A percentile compares a stretch with the other conserved stretches of the same genome.
Evolutionary conservation across 257 asterid species (phyloP).

Genomic region (Phtheirospermum japonicum): DNA sequence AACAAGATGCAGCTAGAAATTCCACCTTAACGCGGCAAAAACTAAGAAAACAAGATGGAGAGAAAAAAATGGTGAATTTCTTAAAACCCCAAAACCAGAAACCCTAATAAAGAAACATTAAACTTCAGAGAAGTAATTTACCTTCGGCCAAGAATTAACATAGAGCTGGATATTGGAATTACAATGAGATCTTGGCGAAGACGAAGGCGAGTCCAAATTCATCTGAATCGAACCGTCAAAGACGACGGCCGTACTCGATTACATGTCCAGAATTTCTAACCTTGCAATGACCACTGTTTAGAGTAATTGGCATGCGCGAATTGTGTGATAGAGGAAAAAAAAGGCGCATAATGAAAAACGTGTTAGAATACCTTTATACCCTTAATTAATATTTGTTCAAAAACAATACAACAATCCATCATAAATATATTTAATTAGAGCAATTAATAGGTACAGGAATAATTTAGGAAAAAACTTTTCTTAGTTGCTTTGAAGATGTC

Average conservation of each 20-base stretch:
- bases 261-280: constrained; percentile 17
- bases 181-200: constrained; percentile 16
- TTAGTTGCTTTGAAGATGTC: no score
- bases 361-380: no score
- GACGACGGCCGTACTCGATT: constrained; percentile 20
- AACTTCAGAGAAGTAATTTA: neutral
- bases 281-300: neutral
- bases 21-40: constrained; percentile 14
- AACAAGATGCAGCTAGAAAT: constrained; percentile 25
- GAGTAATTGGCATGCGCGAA: neutral
- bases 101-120: constrained; percentile 25
- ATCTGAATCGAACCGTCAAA: constrained; percentile 9
- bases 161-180: neutral
- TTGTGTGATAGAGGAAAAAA: no score
- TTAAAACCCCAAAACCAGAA: constrained; percentile 14
- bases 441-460: no score
- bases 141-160: constrained; percentile 23
- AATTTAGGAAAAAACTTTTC: no score
- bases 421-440: no score
- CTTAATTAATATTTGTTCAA: no score
- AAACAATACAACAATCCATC: no score
- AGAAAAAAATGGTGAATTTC: neutral
- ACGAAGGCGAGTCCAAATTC: constrained; percentile 12
- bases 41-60: neutral
- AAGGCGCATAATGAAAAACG: no score